A percentile compares a stretch with the other conserved stretches of the same genome.
Evolutionary conservation across 495 filamentous ascomycete genomes (phyloP).

Genomic region (Elasticomyces elasticus): DNA sequence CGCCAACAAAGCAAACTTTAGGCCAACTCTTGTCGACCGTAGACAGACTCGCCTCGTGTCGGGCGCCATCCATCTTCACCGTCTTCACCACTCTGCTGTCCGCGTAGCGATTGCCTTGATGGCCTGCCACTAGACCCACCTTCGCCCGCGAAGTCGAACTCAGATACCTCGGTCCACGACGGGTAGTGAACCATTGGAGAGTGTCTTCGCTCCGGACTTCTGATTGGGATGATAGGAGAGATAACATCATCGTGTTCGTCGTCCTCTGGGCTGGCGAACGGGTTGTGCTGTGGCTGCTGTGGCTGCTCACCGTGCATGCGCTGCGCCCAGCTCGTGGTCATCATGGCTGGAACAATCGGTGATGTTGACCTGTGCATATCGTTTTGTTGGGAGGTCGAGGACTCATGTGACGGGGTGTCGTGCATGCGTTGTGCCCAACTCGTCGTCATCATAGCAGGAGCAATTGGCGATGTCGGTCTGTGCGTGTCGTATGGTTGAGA

Average conservation of each 20-base stretch:
- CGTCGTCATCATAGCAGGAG: not conserved
- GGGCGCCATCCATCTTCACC: constrained; percentile 3
- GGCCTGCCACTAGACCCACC: not conserved
- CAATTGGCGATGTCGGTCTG: not conserved
- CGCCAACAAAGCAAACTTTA: not conserved
- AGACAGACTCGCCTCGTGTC: not conserved
- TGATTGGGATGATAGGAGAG: constrained; percentile 13
- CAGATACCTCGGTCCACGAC: constrained; percentile 13
- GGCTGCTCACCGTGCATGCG: not conserved
- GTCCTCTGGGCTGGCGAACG: constrained; percentile 16
- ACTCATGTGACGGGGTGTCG: not conserved
- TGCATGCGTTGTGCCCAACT: not conserved
- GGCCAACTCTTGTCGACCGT: constrained; percentile 7
- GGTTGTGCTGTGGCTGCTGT: constrained; percentile 2
- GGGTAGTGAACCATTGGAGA: constrained; percentile 19
- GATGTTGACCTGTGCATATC: no score
- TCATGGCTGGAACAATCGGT: constrained; percentile 11
- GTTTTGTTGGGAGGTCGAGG: not conserved
- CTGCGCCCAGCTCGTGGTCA: constrained; percentile 20
- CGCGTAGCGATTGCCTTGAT: not conserved
- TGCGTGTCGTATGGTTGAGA: not conserved
- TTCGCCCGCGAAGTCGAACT: constrained; percentile 10
- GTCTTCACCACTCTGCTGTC: not conserved
- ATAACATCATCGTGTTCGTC: constrained; percentile 16
- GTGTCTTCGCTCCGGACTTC: constrained; percentile 14